A percentile compares a stretch with the other conserved stretches of the same genome.
These are phyloP conservation scores for Trichoderma polysporum DNA, from an alignment of 2,329 filamentous ascomycete genomes.

Conservation along the genomic window DNA sequence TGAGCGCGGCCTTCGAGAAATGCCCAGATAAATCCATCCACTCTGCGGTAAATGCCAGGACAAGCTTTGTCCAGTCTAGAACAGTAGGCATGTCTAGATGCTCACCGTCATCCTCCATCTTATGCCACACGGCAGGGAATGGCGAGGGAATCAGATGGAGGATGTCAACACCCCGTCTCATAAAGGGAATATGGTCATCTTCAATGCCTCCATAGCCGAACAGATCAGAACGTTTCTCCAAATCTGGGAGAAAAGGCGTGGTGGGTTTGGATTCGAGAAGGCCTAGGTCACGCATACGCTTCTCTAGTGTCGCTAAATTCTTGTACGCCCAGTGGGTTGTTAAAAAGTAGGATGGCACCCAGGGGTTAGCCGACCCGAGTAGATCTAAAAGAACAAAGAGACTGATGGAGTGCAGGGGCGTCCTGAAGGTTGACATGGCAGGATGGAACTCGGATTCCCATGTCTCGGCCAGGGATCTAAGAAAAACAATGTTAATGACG, in stretches of 20 bases:
- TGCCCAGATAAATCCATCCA: slow-evolving; percentile 75
- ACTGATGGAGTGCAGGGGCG: slow-evolving; percentile 73
- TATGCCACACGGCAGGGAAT: slow-evolving; percentile 88
- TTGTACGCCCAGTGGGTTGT: slow-evolving; percentile 93
- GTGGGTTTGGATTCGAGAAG: slow-evolving; percentile 61
- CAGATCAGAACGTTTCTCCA: slow-evolving; percentile 49
- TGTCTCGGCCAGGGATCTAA: slow-evolving; percentile 68
- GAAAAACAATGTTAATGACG: not conserved
- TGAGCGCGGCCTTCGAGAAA: slow-evolving; percentile 32
- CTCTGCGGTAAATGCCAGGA: slow-evolving; percentile 82
- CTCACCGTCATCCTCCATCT: slow-evolving; percentile 74
- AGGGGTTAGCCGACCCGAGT: slow-evolving; percentile 67
- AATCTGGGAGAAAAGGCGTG: slow-evolving; percentile 63
- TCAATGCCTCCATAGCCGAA: slow-evolving; percentile 59
- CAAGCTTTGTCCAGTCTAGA: slow-evolving; percentile 82
- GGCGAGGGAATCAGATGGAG: slow-evolving; percentile 84
- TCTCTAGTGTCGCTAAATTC: slow-evolving; percentile 71
- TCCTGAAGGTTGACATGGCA: slow-evolving; percentile 71
- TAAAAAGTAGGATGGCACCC: slow-evolving; percentile 80
- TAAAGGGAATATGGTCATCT: slow-evolving; percentile 92
- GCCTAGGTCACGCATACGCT: slow-evolving; percentile 65
- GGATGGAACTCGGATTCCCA: slow-evolving; percentile 75
- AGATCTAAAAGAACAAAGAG: slow-evolving; percentile 92
- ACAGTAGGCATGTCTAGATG: slow-evolving; percentile 79
- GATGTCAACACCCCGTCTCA: slow-evolving; percentile 80